Evolutionary conservation across 106 monocot genomes (phyloP).

Genomic region (Dioscorea zingiberensis): DNA sequence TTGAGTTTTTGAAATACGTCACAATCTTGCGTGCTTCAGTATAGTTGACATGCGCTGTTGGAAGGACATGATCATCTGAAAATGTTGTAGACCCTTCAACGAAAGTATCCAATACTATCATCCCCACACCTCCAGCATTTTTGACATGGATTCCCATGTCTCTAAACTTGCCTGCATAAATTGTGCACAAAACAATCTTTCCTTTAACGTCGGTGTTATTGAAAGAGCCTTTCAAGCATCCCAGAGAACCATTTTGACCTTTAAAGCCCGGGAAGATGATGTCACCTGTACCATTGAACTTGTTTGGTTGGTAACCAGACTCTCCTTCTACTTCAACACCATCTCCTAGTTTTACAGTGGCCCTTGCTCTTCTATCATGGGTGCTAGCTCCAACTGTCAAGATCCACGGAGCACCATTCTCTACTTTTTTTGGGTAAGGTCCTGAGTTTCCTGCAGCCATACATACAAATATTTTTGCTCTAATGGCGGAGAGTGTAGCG

Average conservation of each 20-base stretch:
- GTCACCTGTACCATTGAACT: neutral
- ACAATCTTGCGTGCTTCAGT: neutral
- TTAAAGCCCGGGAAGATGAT: neutral
- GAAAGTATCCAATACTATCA: slow-evolving; percentile 15
- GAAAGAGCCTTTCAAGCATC: neutral
- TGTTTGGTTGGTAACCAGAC: slow-evolving; percentile 15
- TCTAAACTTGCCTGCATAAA: neutral
- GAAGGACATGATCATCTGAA: slow-evolving; percentile 1
- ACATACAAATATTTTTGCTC: neutral
- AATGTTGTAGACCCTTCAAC: neutral
- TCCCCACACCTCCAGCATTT: slow-evolving; percentile 28
- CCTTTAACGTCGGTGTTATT: slow-evolving; percentile 1
- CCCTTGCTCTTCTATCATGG: no score
- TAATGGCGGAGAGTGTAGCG: slow-evolving; percentile 16
- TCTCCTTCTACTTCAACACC: slow-evolving; percentile 31
- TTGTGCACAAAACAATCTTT: slow-evolving; percentile 9
- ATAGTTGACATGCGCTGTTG: slow-evolving; percentile 1
- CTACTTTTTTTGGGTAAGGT: no score
- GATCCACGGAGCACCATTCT: no score
- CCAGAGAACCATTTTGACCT: slow-evolving; percentile 10
- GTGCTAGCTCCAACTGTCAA: no score
- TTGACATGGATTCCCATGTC: slow-evolving; percentile 13
- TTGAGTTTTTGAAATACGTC: neutral
- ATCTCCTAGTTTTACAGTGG: neutral
- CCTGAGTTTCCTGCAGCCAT: no score